A percentile compares a stretch with the other conserved stretches of the same genome.
These are phyloP conservation scores for Guadua angustifolia DNA, from an alignment of 176 grass and related monocot species.

Conservation along the genomic window DNA sequence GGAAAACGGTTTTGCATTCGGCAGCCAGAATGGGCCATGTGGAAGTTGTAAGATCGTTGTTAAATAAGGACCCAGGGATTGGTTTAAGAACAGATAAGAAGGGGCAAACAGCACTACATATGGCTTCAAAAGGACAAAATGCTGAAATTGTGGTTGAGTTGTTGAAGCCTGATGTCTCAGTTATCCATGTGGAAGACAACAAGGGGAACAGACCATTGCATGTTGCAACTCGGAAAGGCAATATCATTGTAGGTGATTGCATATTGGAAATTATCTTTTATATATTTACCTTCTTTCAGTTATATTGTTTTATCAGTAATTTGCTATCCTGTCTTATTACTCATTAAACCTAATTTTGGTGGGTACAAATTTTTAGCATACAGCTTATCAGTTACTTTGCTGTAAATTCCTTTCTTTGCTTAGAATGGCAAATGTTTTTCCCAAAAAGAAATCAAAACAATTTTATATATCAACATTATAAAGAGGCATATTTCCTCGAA, in stretches of 20 bases:
- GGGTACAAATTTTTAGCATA: slow-evolving; percentile 4
- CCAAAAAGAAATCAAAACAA: not conserved
- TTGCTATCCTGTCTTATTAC: not conserved
- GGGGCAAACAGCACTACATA: slow-evolving; percentile 88
- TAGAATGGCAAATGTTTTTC: not conserved
- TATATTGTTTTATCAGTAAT: slow-evolving; percentile 15
- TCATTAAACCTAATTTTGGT: slow-evolving; percentile 10
- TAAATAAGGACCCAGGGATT: slow-evolving; percentile 74
- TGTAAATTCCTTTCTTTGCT: not conserved
- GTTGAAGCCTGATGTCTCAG: slow-evolving; percentile 67
- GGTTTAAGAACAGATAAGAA: slow-evolving; percentile 87
- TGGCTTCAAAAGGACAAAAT: slow-evolving; percentile 89
- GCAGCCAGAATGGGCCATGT: slow-evolving; percentile 90
- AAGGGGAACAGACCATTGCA: slow-evolving; percentile 89
- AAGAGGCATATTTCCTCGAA: not conserved
- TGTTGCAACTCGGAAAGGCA: slow-evolving; percentile 85
- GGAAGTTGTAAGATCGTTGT: slow-evolving; percentile 71
- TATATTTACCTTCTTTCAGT: not conserved
- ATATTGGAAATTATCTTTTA: slow-evolving; percentile 15
- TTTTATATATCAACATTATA: not conserved
- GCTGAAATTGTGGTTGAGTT: slow-evolving; percentile 70
- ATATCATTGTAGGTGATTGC: slow-evolving; percentile 57
- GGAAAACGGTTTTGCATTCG: slow-evolving; percentile 85
- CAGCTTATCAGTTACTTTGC: not conserved
- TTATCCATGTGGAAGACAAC: slow-evolving; percentile 73